Evolutionary conservation across 2,329 filamentous ascomycete species (phyloP).

Genomic region (Arthrobotrys entomopaga): DNA sequence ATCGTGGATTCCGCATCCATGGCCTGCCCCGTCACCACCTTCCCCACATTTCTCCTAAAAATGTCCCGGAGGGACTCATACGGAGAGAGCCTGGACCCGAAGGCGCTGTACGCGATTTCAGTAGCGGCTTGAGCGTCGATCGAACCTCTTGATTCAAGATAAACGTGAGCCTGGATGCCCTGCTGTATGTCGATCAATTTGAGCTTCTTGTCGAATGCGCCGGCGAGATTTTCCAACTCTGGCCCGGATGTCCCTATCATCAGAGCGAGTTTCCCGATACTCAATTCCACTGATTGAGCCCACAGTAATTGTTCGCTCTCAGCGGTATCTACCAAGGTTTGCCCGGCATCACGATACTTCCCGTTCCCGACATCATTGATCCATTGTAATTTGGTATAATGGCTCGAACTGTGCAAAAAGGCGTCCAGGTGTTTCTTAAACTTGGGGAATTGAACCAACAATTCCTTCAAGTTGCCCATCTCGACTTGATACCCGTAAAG

Average conservation of each 20-base stretch:
- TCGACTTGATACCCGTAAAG: conserved; percentile 82
- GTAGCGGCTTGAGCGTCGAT: conserved; percentile 83
- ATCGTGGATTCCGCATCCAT: conserved; percentile 74
- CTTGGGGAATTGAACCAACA: conserved; percentile 69
- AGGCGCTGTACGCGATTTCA: conserved; percentile 76
- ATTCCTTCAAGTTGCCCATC: conserved; percentile 71
- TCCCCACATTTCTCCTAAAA: conserved; percentile 75
- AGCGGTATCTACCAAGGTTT: conserved; percentile 76
- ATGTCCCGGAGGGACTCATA: conserved; percentile 66
- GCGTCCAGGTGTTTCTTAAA: conserved; percentile 77
- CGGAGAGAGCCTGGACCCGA: conserved; percentile 61
- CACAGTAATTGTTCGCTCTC: conserved; percentile 81
- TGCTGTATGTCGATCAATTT: conserved; percentile 82
- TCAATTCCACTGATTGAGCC: conserved; percentile 93
- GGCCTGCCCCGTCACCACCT: conserved; percentile 76
- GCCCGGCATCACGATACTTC: conserved; percentile 77
- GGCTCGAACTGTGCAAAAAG: conserved; percentile 77
- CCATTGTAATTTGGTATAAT: conserved; percentile 85
- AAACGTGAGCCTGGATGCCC: conserved; percentile 75
- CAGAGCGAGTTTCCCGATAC: conserved; percentile 80
- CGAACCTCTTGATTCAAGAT: conserved; percentile 73
- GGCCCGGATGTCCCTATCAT: conserved; percentile 63
- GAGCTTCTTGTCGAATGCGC: conserved; percentile 72
- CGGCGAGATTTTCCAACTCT: conserved; percentile 63
- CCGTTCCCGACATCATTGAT: conserved; percentile 89